Percentiles rank a stretch among this genome's conserved stretches.
Evolutionary conservation across 2,329 filamentous ascomycete genomes (phyloP).

Genomic region (Aspergillus aculeatinus): DNA sequence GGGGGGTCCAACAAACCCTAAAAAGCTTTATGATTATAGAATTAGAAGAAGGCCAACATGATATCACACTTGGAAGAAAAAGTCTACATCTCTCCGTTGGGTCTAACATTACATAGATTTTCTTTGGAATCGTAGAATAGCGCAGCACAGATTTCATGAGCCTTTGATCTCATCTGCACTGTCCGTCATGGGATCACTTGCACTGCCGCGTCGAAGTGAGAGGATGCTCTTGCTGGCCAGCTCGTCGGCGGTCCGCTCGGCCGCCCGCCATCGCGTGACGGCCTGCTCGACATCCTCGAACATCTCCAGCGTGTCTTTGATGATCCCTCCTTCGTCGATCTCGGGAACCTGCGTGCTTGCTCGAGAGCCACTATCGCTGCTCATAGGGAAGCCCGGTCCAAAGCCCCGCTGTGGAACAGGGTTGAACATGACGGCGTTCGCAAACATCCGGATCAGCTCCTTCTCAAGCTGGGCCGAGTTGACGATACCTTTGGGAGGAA

Average conservation of each 20-base stretch:
- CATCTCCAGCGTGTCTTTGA: slow-evolving; percentile 86
- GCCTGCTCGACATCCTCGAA: slow-evolving; percentile 81
- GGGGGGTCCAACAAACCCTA: neutral
- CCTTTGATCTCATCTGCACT: slow-evolving; percentile 37
- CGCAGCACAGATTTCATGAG: slow-evolving; percentile 23
- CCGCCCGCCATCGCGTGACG: slow-evolving; percentile 71
- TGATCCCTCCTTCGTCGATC: slow-evolving; percentile 79
- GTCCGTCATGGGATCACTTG: slow-evolving; percentile 39
- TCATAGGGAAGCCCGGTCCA: slow-evolving; percentile 59
- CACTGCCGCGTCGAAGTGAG: slow-evolving; percentile 37
- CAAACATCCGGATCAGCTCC: slow-evolving; percentile 94
- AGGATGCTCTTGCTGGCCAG: slow-evolving; percentile 38
- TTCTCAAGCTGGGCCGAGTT: slow-evolving; percentile 91
- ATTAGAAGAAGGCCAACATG: neutral
- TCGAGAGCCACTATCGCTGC: slow-evolving; percentile 40
- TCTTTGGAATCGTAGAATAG: slow-evolving; percentile 18
- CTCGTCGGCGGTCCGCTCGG: slow-evolving; percentile 54
- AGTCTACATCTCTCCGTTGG: slow-evolving; percentile 5
- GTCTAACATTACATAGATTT: slow-evolving; percentile 20
- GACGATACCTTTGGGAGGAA: slow-evolving; percentile 85
- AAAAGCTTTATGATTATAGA: slow-evolving; percentile 8
- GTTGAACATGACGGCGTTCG: slow-evolving; percentile 98
- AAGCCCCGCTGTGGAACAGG: slow-evolving; percentile 73
- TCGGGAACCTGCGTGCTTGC: slow-evolving; percentile 58
- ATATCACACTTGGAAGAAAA: neutral